Conservation (phyloP, 305 asterid species). For the Fraxinus angustifolia region DNA sequence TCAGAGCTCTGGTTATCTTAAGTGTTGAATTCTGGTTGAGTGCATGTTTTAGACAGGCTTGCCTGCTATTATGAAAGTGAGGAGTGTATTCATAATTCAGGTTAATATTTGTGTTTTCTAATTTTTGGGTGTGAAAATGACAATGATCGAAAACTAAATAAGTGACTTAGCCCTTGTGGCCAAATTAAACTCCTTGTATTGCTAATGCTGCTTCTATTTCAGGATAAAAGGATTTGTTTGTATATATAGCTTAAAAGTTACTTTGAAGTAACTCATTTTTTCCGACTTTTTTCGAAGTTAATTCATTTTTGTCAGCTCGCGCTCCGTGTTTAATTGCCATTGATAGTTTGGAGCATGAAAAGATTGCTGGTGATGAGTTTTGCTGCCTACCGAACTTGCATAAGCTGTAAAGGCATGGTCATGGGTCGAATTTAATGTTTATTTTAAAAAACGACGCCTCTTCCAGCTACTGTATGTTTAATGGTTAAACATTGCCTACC, state of each 20-base stretch:
- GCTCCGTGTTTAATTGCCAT: too few relatives aligned
- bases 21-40: not conserved
- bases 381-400: too few relatives aligned
- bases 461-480: too few relatives aligned
- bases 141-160: not conserved
- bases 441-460: too few relatives aligned
- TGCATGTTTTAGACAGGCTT: not conserved
- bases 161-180: too few relatives aligned
- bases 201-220: not conserved
- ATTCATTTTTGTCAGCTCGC: too few relatives aligned
- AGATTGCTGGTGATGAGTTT: too few relatives aligned
- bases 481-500: too few relatives aligned
- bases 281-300: not conserved
- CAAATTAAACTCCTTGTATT: not conserved
- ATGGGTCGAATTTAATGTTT: too few relatives aligned
- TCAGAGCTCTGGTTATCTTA: slow-evolving; percentile 30
- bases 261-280: not conserved
- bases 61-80: not conserved
- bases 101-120: not conserved
- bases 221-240: not conserved
- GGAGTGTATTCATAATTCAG: not conserved
- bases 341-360: too few relatives aligned
- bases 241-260: not conserved
- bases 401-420: too few relatives aligned
- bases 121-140: not conserved